phyloP scores from a whole-genome alignment of 139 green algal genomes.

The Nannochloris sp. region DNA sequence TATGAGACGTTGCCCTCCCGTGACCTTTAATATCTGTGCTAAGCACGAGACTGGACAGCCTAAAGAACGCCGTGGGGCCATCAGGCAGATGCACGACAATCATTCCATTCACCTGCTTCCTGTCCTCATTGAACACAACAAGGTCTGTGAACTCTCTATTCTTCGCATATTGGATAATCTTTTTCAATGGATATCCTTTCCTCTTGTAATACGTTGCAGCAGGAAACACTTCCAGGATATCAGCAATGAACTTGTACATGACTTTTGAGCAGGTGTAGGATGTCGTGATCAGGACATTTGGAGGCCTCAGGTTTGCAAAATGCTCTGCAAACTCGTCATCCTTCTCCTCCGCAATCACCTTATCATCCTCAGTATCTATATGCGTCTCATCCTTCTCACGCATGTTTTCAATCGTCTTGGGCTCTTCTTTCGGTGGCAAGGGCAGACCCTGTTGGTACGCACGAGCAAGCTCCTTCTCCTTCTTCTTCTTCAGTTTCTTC shows the following conservation, averaged over 20 bases:
- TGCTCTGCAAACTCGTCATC: conserved; percentile 83
- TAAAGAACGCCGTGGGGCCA: conserved; percentile 79
- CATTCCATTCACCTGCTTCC: conserved; percentile 78
- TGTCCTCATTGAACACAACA: conserved; percentile 86
- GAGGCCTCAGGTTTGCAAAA: conserved; percentile 37
- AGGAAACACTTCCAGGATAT: conserved; percentile 75
- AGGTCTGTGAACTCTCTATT: conserved; percentile 73
- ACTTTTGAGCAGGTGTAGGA: conserved; percentile 61
- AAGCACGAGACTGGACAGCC: conserved; percentile 69
- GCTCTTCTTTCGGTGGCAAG: conserved; percentile 54
- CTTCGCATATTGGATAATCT: conserved; percentile 76
- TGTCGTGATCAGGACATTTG: conserved; percentile 89
- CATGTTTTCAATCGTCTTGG: conserved; percentile 86
- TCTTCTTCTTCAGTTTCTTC: conserved; percentile 46
- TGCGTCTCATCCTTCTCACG: conserved; percentile 75
- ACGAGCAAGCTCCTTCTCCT: conserved; percentile 47
- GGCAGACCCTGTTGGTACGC: conserved; percentile 56
- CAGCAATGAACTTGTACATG: conserved; percentile 81
- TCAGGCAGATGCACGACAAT: conserved; percentile 81
- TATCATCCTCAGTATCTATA: conserved; percentile 61
- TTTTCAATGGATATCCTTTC: conserved; percentile 73
- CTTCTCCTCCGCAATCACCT: conserved; percentile 67
- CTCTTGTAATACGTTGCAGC: conserved; percentile 81
- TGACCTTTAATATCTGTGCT: conserved; percentile 79
- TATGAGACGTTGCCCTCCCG: conserved; percentile 61